phyloP scores from a whole-genome alignment of 1,284 basidiomycete species.

The Trametes pubescens region DNA sequence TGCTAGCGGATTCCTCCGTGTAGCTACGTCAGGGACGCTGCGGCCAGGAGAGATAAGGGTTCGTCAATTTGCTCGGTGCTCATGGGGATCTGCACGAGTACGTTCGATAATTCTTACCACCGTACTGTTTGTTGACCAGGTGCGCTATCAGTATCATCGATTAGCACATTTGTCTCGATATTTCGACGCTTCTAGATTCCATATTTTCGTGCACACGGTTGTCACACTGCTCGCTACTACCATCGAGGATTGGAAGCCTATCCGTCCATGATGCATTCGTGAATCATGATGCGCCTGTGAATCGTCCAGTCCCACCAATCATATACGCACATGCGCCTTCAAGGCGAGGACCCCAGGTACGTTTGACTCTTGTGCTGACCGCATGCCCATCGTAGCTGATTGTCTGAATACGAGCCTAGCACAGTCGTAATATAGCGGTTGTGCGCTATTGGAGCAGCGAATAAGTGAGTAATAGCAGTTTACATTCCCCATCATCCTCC shows the following conservation, averaged over 20 bases:
- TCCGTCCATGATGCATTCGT: slow-evolving; percentile 34
- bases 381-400: not conserved
- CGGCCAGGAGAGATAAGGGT: slow-evolving; percentile 11
- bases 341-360: slow-evolving; percentile 40
- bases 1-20: slow-evolving; percentile 23
- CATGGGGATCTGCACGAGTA: slow-evolving; percentile 30
- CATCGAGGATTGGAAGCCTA: slow-evolving; percentile 36
- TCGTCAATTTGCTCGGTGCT: slow-evolving; percentile 11
- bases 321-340: slow-evolving; percentile 33
- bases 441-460: too few relatives aligned
- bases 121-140: slow-evolving; percentile 16
- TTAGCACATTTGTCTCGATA: slow-evolving; percentile 47
- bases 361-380: not conserved
- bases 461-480: too few relatives aligned
- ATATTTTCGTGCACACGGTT: slow-evolving; percentile 40
- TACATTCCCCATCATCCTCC: too few relatives aligned
- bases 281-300: slow-evolving; percentile 26
- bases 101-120: not conserved
- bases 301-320: slow-evolving; percentile 25
- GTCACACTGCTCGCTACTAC: slow-evolving; percentile 44
- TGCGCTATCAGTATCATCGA: slow-evolving; percentile 12
- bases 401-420: too few relatives aligned
- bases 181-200: slow-evolving; percentile 49
- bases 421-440: too few relatives aligned
- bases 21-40: slow-evolving; percentile 9